Conservation (phyloP, 257 asterid species). For the Lycium ferocissimum region DNA sequence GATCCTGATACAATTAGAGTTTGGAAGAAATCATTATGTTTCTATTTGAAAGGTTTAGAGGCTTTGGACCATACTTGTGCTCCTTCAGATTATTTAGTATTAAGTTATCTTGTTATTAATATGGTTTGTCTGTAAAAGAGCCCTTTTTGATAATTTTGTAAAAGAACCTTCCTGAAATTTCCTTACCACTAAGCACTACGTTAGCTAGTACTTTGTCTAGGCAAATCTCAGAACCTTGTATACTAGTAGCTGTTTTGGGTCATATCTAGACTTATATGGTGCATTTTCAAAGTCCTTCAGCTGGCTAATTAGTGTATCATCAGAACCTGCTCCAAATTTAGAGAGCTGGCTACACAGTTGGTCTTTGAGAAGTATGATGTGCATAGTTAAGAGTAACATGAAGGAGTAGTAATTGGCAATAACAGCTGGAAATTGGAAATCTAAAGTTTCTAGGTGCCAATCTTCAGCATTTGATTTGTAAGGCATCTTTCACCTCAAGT, state of each 20-base stretch:
- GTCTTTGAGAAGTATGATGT: neutral
- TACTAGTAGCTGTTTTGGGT: neutral
- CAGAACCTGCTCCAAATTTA: neutral
- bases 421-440: constrained; percentile 1
- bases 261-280: neutral
- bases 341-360: neutral
- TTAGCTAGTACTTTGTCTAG: neutral
- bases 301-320: neutral
- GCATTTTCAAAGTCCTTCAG: neutral
- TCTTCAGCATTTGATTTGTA: neutral
- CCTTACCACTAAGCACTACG: neutral
- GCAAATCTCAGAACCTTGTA: neutral
- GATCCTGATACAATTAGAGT: neutral
- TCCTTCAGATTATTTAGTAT: neutral
- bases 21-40: neutral
- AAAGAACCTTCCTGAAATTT: neutral
- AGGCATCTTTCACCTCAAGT: neutral
- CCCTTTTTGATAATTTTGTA: neutral
- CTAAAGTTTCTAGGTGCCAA: neutral
- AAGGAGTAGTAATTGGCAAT: neutral
- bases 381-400: constrained; percentile 1
- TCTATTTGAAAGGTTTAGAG: neutral
- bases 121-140: neutral
- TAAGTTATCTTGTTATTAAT: neutral
- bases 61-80: neutral